Percentiles rank a stretch among this genome's conserved stretches.
phyloP scores from a whole-genome alignment of 257 asterid genomes.

The Scutellaria galericulata region DNA sequence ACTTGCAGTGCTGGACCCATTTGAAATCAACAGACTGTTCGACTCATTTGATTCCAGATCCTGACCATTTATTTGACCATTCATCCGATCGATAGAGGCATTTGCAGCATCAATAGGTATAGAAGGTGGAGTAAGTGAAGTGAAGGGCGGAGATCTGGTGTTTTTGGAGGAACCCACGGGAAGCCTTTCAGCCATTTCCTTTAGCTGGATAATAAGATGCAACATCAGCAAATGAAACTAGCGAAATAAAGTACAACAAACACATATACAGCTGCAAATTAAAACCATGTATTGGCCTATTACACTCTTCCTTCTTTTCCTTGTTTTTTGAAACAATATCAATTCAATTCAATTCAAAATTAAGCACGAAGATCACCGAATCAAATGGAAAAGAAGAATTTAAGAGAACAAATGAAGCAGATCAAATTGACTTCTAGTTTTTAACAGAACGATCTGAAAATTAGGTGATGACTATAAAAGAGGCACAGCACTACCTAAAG shows the following conservation, averaged over 20 bases:
- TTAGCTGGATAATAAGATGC: slow-evolving; percentile 58
- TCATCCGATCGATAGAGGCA: slow-evolving; percentile 54
- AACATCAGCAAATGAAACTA: slow-evolving; percentile 28
- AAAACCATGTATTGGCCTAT: background rate
- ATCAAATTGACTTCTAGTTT: background rate
- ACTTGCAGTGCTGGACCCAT: slow-evolving; percentile 60
- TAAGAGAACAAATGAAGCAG: slow-evolving; percentile 11
- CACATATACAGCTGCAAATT: slow-evolving; percentile 19
- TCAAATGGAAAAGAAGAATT: slow-evolving; percentile 6
- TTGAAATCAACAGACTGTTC: slow-evolving; percentile 52
- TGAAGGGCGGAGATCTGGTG: slow-evolving; percentile 69
- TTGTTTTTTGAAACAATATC: background rate
- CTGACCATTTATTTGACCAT: slow-evolving; percentile 58
- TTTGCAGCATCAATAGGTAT: slow-evolving; percentile 53
- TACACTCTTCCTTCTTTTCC: background rate
- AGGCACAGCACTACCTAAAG: background rate
- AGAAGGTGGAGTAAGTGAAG: slow-evolving; percentile 50
- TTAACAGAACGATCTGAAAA: background rate
- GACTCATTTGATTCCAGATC: slow-evolving; percentile 68
- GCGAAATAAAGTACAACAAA: slow-evolving; percentile 12
- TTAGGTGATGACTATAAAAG: background rate
- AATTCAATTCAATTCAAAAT: slow-evolving; percentile 18
- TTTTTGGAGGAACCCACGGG: slow-evolving; percentile 93
- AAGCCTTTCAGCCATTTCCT: slow-evolving; percentile 97
- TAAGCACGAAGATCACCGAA: slow-evolving; percentile 9